These are phyloP conservation scores for Citrullus mucosospermus DNA, from an alignment of 306 rosid species.

Conservation along the genomic window DNA sequence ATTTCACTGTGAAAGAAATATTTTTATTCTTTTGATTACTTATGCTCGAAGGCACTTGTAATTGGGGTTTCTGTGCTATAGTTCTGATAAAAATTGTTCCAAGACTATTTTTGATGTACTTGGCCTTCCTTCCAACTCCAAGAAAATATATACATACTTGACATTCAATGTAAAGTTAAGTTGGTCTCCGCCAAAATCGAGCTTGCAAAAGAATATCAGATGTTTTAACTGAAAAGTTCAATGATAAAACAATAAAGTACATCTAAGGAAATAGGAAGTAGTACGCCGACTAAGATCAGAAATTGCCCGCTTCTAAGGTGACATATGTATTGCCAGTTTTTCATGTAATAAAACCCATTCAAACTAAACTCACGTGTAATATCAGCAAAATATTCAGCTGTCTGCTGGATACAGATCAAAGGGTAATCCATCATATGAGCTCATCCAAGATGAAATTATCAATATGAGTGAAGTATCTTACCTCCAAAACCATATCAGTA, in stretches of 20 bases:
- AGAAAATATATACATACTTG: background rate
- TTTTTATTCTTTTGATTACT: background rate
- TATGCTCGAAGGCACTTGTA: background rate
- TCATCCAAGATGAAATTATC: background rate
- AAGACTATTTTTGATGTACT: background rate
- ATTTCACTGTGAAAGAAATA: background rate
- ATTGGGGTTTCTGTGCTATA: background rate
- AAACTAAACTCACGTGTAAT: background rate
- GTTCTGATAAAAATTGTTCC: background rate
- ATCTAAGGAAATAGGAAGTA: background rate
- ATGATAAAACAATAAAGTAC: background rate
- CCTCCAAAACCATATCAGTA: conserved; percentile 46
- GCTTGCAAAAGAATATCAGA: background rate
- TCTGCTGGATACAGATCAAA: background rate
- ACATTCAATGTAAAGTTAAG: background rate
- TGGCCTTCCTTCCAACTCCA: background rate
- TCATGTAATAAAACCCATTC: background rate
- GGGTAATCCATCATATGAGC: background rate
- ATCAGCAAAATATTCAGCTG: background rate
- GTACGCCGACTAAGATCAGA: background rate
- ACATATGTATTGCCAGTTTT: background rate
- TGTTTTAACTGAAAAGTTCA: background rate
- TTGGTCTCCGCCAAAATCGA: background rate
- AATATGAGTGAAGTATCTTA: conserved; percentile 12
- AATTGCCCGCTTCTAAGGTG: background rate